Base-by-base conservation (phyloP, 176 grass and related monocot genomes). In the Leersia perrieri region DNA sequence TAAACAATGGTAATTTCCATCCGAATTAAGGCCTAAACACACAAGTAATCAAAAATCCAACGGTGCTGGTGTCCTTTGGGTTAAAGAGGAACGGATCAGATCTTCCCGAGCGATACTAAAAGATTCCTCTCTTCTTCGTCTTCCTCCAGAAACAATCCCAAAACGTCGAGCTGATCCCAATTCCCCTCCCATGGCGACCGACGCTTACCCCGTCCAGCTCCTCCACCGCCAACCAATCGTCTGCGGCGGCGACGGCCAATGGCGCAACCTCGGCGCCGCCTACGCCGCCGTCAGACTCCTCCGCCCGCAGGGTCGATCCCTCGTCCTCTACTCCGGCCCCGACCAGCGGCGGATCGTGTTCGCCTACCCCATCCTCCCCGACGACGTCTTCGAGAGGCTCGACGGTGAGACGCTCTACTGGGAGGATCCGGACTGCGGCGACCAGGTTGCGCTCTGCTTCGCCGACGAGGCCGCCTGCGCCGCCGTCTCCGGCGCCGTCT, bases 301-400 rank as follows among this genome's bases (percentile, higher is more conserved):
- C 60, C 80, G 74, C 0, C 86, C 80, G 34, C 86, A 88, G 67
- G 86, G 86, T 1, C 62, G 47, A 3, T 87, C 85, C 51, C 30
- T 87, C 7, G 38, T 87, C 51, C 55, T 87, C 49, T 81, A 87
- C 63, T 26, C 85, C 10, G 49, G 22, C 10, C 33, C 69, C 76
- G 76, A 80, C n/a, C 83, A n/a, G 42, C 77, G 20, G 61, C 84
- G 63, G 29, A 68, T 87, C 78, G 38, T 87, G 29, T 47, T 87
- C 36, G 78, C 64, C n/a, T 85, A 85, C 74, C 66, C 83, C 31
- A 78, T 85, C 78, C 85, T 87, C 64, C 63, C 72, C 8, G 53
- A 60, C 60, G 86, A 79, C 74, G 68, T 45, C 44, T 83, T 88
- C 74, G 45, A 72, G 60, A 34, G 74, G 74, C 29, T 88, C 44